These are phyloP conservation scores for Ganoderma leucocontextum DNA, from an alignment of 1,284 basidiomycete species.

Conservation along the genomic window DNA sequence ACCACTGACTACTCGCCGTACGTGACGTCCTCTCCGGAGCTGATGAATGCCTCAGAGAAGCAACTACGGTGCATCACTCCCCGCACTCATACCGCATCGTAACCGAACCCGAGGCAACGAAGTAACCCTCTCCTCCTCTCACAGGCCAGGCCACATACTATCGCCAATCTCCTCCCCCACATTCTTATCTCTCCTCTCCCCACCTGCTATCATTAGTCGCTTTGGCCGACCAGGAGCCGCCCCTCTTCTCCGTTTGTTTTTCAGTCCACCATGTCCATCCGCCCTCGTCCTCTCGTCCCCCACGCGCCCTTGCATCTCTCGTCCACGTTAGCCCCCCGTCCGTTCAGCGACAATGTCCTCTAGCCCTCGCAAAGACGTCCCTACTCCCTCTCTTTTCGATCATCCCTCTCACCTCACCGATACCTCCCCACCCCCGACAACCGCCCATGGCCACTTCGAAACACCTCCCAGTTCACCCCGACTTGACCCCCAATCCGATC, in stretches of 20 bases:
- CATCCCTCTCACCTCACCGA: constrained; percentile 25
- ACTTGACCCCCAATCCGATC: background rate
- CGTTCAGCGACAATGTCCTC: constrained; percentile 26
- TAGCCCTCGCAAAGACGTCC: constrained; percentile 17
- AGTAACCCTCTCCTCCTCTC: constrained; percentile 5
- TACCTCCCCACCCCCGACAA: constrained; percentile 8
- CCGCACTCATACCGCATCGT: background rate
- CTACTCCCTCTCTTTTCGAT: background rate
- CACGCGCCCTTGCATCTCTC: constrained; percentile 13
- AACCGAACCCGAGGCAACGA: background rate
- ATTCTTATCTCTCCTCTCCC: constrained; percentile 28
- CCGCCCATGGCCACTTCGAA: constrained; percentile 1
- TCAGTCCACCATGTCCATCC: constrained; percentile 15
- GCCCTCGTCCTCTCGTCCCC: constrained; percentile 17
- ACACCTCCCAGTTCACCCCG: background rate
- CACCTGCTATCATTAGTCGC: constrained; percentile 28
- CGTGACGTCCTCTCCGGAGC: background rate
- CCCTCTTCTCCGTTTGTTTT: constrained; percentile 18
- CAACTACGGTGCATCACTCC: background rate
- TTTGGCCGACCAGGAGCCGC: constrained; percentile 19
- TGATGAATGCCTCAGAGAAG: background rate
- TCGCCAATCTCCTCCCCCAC: background rate
- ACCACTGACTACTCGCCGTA: background rate
- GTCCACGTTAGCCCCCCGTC: constrained; percentile 11
- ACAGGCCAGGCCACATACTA: background rate